These are phyloP conservation scores for Penicillium sp. DNA, from an alignment of 2,329 filamentous ascomycete genomes.

Conservation along the genomic window DNA sequence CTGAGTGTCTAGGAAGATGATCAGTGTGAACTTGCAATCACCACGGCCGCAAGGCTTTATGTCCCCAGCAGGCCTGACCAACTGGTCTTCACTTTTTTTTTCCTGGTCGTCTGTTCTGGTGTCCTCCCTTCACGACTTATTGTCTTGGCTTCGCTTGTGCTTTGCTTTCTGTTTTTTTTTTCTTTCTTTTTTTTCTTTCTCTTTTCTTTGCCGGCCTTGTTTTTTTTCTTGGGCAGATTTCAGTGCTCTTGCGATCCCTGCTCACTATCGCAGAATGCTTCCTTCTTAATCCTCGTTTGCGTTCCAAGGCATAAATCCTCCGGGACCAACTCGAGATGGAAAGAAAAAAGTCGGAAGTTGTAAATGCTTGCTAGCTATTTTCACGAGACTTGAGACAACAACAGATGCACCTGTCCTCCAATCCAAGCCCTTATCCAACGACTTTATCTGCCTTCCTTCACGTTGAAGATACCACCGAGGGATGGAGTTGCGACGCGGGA, in stretches of 20 bases:
- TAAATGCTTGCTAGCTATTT: conserved; percentile 49
- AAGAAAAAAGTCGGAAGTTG: conserved; percentile 40
- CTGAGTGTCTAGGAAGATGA: conserved; percentile 2
- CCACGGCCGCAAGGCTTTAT: too few species aligned
- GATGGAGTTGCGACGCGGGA: too few species aligned
- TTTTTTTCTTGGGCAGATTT: conserved; percentile 14
- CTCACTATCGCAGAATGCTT: conserved; percentile 23
- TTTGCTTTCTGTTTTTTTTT: conserved; percentile 16
- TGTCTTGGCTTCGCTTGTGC: conserved; percentile 16
- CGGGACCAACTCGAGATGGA: conserved; percentile 35
- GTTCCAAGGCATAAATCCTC: conserved; percentile 28
- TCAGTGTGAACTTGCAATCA: conserved; percentile 2
- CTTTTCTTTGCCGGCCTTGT: conserved; percentile 11
- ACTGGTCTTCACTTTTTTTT: too few species aligned
- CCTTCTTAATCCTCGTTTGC: conserved; percentile 27
- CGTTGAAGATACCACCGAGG: conserved; percentile 14
- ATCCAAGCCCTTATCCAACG: conserved; percentile 27
- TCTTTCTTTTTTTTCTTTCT: conserved; percentile 11
- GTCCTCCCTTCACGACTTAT: conserved; percentile 11
- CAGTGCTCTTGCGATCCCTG: too few species aligned
- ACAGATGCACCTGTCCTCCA: conserved; percentile 35
- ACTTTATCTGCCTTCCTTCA: conserved; percentile 25
- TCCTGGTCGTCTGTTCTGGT: conserved; percentile 7
- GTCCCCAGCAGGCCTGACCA: too few species aligned
- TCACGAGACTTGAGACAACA: conserved; percentile 41